These are phyloP conservation scores for Smallanthus sonchifolius DNA, from an alignment of 129 eudicot genomes.

Conservation along the genomic window DNA sequence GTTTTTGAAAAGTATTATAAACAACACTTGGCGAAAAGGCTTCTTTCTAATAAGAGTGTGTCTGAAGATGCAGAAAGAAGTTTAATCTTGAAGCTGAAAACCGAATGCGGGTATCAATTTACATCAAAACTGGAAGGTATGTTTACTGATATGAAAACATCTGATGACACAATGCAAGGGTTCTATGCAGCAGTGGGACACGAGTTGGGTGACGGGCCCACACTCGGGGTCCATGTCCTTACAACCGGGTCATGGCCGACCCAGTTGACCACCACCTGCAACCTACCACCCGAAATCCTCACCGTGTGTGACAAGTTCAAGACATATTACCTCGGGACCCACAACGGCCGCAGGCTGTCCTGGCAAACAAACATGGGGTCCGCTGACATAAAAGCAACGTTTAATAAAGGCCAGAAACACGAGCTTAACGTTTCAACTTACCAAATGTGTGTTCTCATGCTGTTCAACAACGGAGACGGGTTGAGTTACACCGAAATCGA, in stretches of 20 bases:
- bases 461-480: background rate
- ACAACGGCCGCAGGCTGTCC: conserved; percentile 31
- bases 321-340: conserved; percentile 38
- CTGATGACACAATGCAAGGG: conserved; percentile 44
- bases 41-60: conserved; percentile 2
- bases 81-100: conserved; percentile 11
- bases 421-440: conserved; percentile 3
- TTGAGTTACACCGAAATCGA: background rate
- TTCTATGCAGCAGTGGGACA: conserved; percentile 5
- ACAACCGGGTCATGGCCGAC: conserved; percentile 15
- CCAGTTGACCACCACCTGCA: conserved; percentile 3
- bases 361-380: conserved; percentile 5
- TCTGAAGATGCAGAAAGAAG: conserved; percentile 15
- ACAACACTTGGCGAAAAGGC: conserved; percentile 16
- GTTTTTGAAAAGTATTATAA: conserved; percentile 14
- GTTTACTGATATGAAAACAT: conserved; percentile 48
- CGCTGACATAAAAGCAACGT: background rate
- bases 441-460: conserved; percentile 2
- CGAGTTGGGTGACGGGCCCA: conserved; percentile 11
- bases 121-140: conserved; percentile 44
- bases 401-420: background rate
- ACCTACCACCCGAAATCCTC: conserved; percentile 30
- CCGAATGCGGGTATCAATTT: conserved; percentile 19
- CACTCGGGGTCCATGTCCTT: conserved; percentile 4
- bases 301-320: conserved; percentile 36